Base-by-base conservation (phyloP, 176 grass and related monocot genomes). In the Oryza officinalis region DNA sequence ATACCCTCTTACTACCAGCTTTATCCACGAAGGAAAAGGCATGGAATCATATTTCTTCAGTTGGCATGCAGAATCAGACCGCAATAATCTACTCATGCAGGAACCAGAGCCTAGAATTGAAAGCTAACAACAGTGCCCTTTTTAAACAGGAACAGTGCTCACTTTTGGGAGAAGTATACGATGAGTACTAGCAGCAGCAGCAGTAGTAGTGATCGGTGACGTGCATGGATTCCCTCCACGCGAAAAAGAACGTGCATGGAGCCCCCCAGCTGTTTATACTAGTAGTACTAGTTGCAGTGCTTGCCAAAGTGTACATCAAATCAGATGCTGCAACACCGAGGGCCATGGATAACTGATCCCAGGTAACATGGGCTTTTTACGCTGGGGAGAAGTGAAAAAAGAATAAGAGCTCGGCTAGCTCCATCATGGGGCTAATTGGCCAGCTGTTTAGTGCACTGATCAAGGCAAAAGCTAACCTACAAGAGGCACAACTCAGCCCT, bases 151-250 rank as follows among this genome's bases (percentile, higher is more conserved):
- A 25, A 43, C 59, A 27, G 57, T 0, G 64, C 30, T 50, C 57
- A 71, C 74, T 63, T 87, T 89, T 20, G 13, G 32, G 78, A 70
- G 40, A 15, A 44, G 65, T 0, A 41, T 41, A 41, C 1, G 10
- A 41, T 10, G 40, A 41, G 40, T 41, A 41, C 40, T 41, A 41
- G 9, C 40, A 33, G 71, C 11, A 13, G 81, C 74, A 35, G 33
- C 5, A 76, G 69, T 43, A 75, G 63, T 31, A 80, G 27, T 75
- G 69, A 80, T 41, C 49, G 69, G n/a, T 75, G 69, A 80, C 84
- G 77, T 88, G 89, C 86, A 88, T 74, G 89, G 82, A 91, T 88
- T 82, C 86, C 67, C 14, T 82, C 86, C 89, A 87, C 84, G 84
- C 69, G 81, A 91, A 74, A 72, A 83, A 78, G 60, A 52, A 65